phyloP scores from a whole-genome alignment of 2,329 filamentous ascomycete genomes.

The Ophiognomonia clavigignenti-juglandacearum region DNA sequence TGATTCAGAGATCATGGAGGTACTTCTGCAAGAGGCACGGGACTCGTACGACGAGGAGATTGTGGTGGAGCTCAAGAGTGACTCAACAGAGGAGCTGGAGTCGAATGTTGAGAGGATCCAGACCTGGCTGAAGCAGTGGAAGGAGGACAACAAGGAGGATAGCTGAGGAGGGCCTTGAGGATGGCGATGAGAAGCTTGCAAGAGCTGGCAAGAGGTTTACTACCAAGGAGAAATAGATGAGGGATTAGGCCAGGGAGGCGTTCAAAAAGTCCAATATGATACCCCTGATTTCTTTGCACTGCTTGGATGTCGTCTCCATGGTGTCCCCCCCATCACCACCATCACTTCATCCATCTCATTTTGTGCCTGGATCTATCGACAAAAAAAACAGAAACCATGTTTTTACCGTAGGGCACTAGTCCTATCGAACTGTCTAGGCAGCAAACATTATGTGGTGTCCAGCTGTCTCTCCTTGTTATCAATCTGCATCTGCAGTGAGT shows the following conservation, averaged over 20 bases:
- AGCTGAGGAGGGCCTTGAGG: no score
- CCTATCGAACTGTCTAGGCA: no score
- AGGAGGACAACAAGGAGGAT: slow-evolving; percentile 51
- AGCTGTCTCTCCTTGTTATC: no score
- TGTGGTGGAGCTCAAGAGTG: slow-evolving; percentile 82
- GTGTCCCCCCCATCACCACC: neutral
- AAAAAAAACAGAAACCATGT: no score
- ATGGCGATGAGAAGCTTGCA: no score
- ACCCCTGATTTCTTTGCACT: slow-evolving; percentile 6
- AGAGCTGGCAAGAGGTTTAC: no score
- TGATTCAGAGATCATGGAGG: slow-evolving; percentile 96
- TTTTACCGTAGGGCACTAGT: no score
- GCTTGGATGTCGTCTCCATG: neutral
- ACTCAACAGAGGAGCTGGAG: slow-evolving; percentile 80
- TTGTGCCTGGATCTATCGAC: no score
- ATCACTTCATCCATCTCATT: no score
- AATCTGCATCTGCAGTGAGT: no score
- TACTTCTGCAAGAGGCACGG: slow-evolving; percentile 82
- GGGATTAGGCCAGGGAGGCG: neutral
- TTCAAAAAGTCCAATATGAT: slow-evolving; percentile 16
- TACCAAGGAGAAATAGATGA: neutral
- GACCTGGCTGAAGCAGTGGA: slow-evolving; percentile 80
- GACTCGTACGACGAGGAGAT: slow-evolving; percentile 84
- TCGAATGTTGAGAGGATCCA: slow-evolving; percentile 80
- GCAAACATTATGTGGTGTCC: no score